Evolutionary conservation across 805 yeast species (phyloP), one percentile per base, ranked within the genome.

Genomic region (Kluyveromyces aestuarii): DNA sequence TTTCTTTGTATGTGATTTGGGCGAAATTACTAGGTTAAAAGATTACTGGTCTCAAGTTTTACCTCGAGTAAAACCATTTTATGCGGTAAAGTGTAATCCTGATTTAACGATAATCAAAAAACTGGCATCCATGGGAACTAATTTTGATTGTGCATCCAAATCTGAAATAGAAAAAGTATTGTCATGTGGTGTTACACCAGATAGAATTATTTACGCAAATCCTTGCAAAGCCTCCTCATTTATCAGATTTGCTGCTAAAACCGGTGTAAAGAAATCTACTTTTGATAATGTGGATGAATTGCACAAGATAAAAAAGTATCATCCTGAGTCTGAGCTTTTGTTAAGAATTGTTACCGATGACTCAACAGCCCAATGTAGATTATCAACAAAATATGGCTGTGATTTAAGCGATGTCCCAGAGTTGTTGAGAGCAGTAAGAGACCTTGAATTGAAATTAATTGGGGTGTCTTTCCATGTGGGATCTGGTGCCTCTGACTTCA

Each of bases 381-480:
- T 91, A 52, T 82, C 91, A 27, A 81, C 90, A 58, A 91, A 91
- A 67, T 91, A 85, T 64, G 99, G 99, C 30, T 90, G 96, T 44
- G 72, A 82, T 21, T 57, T 85, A 52, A 64, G 67, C 1, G 71
- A 74, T 19, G 81, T 86, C 4, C 60, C 72, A 38, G 58, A 68
- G 16, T 71, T 91, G 60, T 72, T 91, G 52, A 72, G 75, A 8
- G 66, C 75, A 50, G 91, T 95, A 43, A 70, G 74, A 50, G 72
- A 74, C 47, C 69, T 88, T 46, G 79, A 72, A 1, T 73, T 91
- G 56, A 71, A 77, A 51, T 76, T 91, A 37, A 79, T 70, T 14
- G 99, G 99, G 46, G 90, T 90, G 36, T 89, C 96, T 4, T 91
- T 91, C 76, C 99, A 91, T 64, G 87, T 90, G 51, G 99, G 99